Evolutionary conservation across 2,329 filamentous ascomycete genomes (phyloP), one percentile per base, ranked within the genome.

Genomic region (Fusarium xyrophilum): DNA sequence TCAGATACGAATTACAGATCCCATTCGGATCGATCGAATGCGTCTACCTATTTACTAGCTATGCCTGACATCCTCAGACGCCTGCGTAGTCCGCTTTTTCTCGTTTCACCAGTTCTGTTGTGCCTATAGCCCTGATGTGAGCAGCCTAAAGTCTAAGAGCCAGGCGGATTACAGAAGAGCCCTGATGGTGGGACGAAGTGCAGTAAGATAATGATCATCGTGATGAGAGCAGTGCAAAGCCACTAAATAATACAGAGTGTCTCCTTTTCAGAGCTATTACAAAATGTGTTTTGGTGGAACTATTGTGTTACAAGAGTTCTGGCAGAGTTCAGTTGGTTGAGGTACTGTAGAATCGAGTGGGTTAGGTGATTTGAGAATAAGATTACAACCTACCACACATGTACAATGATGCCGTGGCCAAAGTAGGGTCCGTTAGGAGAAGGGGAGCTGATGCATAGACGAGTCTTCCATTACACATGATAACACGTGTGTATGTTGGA

Each of bases 41-140:
- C 40, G 58, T 51, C 52, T 47, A 40, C 39, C 43, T 36, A 44
- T 47, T 65, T 39, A 10, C 15, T 33, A 51, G 27, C 35, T 54
- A 38, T 65, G 15, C 44, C 64, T 53, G 55, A 60, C 51, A 39
- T 53, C 50, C 33, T 55, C 27, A 39, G 43, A 56, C 23, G 46
- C 48, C 42, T 53, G 30, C 23, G 27, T 47, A 55, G 33, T 56
- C 51, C 47, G 51, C 62, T 65, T 46, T 58, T 69, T 63, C 28
- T 39, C n/a, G 28, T 52, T 65, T 71, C 70, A 73, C 67, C 65
- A 54, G 68, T 68, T 56, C 55, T 50, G n/a, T 38, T 38, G 50
- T 53, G 44, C 46, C 40, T 48, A 33, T 59, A 57, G 52, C 47
- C 44, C 43, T 40, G 63, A 67, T 52, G 32, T 40, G 38, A 46